Evolutionary conservation across 345 rosid species (phyloP), one percentile per base, ranked within the genome.

Genomic region (Corymbia maculata): DNA sequence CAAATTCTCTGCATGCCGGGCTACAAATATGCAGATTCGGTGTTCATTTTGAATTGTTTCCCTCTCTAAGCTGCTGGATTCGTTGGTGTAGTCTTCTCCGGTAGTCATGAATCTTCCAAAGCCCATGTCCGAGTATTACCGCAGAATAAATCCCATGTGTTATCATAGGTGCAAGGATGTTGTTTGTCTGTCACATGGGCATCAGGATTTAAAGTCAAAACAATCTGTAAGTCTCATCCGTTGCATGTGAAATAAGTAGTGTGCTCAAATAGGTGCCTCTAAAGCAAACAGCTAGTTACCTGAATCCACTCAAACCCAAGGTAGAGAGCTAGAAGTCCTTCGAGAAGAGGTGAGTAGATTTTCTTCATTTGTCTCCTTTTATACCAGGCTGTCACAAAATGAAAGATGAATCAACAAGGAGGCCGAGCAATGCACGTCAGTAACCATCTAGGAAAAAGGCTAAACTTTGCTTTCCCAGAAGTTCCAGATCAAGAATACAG

Each of bases 291-390:
- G 45, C 47, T 17, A 53, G 66, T 89, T 91, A 97, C 99, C 98
- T 95, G 96, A 87, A 96, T 94, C 99, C 99, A 97, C 90, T 96
- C 98, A 70, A 96, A 94, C 88, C 99, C 99, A 36, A 96, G 99
- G 93, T 96, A 97, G 75, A 97, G 94, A 15, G 97, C 98, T 89
- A 96, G 92, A 85, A 97, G 91, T 51, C 99, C 99, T 96, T 97
- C 99, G 45, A 97, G 94, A 30, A 97, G 98, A 9, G 99, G 99
- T 51, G 99, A 97, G 93, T 97, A 97, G 59, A 97, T 96, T 93
- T 96, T 96, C 90, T 94, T 97, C 99, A 97, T 95, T 89, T 96
- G 99, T 92, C 99, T 94, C 92, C 96, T 96, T 90, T 97, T 96
- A 28, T 97, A 97, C 99, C 99, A 96, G 80, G 98, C 99, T 98